phyloP scores from a whole-genome alignment of 768 basidiomycete genomes.

The Agrocybe pediades region DNA sequence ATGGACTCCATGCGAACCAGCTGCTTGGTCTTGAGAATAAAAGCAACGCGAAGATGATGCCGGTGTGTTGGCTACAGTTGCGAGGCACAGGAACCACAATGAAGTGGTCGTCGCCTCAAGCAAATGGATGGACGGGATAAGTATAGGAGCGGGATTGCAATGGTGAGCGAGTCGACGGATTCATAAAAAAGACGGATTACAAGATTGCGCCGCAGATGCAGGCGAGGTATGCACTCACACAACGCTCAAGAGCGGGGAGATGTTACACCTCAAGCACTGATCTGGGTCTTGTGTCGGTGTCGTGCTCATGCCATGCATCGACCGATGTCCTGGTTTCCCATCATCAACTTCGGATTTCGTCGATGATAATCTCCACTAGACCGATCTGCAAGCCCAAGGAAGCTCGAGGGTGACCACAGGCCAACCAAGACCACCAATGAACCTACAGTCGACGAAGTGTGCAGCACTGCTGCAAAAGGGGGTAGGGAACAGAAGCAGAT shows the following conservation, averaged over 20 bases:
- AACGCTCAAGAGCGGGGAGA: conserved; percentile 48
- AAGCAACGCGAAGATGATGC: conserved; percentile 45
- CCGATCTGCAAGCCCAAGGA: conserved; percentile 13
- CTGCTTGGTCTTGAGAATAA: conserved; percentile 30
- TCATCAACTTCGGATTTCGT: conserved; percentile 44
- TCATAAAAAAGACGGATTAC: conserved; percentile 46
- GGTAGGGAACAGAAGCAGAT: conserved; percentile 20
- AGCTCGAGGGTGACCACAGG: conserved; percentile 42
- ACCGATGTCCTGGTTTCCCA: conserved; percentile 51
- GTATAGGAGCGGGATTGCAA: conserved; percentile 50
- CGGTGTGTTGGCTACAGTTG: conserved; percentile 71
- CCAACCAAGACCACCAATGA: conserved; percentile 27
- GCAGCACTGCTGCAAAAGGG: conserved; percentile 62
- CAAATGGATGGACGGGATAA: conserved; percentile 47
- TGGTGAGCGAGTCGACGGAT: conserved; percentile 38
- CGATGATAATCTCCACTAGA: conserved; percentile 22
- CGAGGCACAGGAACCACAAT: conserved; percentile 81
- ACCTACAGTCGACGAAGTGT: conserved; percentile 32
- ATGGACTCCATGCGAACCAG: conserved; percentile 27
- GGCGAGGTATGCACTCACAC: conserved; percentile 55
- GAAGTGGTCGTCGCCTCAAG: conserved; percentile 83
- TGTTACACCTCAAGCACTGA: conserved; percentile 55
- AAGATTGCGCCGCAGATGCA: conserved; percentile 57
- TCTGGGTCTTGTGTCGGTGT: conserved; percentile 73
- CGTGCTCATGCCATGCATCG: conserved; percentile 52